These are phyloP conservation scores for Cubamyces lactineus DNA, from an alignment of 768 basidiomycete species.

Conservation along the genomic window DNA sequence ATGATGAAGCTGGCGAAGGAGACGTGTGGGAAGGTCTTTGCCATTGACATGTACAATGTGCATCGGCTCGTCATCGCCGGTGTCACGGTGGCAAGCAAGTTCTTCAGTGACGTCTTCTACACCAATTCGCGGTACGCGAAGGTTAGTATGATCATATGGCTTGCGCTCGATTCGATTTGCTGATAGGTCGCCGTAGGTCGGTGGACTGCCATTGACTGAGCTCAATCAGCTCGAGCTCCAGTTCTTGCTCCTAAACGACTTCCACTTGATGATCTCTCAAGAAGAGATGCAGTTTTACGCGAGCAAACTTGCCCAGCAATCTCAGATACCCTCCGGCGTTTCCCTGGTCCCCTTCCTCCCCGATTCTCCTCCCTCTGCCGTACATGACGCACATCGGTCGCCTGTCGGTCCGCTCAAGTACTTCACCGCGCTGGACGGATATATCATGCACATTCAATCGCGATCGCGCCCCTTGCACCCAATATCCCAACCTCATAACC, in stretches of 20 bases:
- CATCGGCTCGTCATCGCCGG: constrained; percentile 97
- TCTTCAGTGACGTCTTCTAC: constrained; percentile 98
- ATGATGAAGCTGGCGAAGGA: constrained; percentile 73
- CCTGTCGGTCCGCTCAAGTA: constrained; percentile 46
- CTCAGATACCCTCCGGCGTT: constrained; percentile 27
- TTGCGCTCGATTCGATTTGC: background rate
- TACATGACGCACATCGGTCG: constrained; percentile 25
- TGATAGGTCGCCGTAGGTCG: constrained; percentile 60
- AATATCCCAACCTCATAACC: background rate
- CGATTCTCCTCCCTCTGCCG: constrained; percentile 27
- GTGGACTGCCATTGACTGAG: constrained; percentile 89
- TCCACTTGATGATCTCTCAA: constrained; percentile 81
- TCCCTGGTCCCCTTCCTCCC: constrained; percentile 60
- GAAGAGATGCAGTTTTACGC: constrained; percentile 97
- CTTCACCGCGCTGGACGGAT: constrained; percentile 61
- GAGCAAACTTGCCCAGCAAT: constrained; percentile 42
- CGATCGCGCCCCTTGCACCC: constrained; percentile 12
- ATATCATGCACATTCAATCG: constrained; percentile 43
- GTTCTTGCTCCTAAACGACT: constrained; percentile 95
- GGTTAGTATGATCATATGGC: constrained; percentile 47
- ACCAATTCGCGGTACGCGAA: constrained; percentile 99
- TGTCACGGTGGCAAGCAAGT: constrained; percentile 99
- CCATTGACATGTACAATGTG: constrained; percentile 97
- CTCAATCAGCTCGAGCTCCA: constrained; percentile 97
- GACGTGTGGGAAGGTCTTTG: constrained; percentile 61